phyloP scores from a whole-genome alignment of 805 yeast species.

The Saccharomycopsis sp. region DNA sequence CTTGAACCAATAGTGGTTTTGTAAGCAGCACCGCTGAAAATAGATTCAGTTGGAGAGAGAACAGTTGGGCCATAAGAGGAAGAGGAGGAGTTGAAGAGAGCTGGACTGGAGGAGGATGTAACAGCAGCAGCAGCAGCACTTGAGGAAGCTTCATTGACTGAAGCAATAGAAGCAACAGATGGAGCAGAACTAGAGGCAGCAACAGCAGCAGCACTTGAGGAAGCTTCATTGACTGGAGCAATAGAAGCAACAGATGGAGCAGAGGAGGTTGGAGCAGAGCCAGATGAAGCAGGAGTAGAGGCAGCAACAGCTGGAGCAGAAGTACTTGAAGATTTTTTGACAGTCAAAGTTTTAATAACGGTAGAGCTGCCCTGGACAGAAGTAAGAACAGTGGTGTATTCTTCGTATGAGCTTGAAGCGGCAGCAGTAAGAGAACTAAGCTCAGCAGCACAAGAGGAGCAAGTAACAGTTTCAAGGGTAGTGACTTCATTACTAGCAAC shows the following conservation, averaged over 20 bases:
- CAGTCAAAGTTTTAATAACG: too few species aligned
- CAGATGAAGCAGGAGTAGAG: constrained; percentile 1
- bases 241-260: background rate
- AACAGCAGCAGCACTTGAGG: background rate
- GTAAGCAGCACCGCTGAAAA: background rate
- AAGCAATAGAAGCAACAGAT: background rate
- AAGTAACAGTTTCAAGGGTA: too few species aligned
- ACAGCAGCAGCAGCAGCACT: background rate
- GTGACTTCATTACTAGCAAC: too few species aligned
- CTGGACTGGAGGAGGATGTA: background rate
- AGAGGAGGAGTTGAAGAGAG: background rate
- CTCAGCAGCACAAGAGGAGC: too few species aligned
- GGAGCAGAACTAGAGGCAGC: background rate
- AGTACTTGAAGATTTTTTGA: too few species aligned
- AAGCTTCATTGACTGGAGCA: background rate
- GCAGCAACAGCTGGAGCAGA: constrained; percentile 5
- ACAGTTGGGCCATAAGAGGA: background rate
- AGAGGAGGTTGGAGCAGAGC: background rate
- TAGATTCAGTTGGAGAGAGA: background rate
- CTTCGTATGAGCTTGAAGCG: background rate
- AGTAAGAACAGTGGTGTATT: background rate
- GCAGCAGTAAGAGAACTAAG: too few species aligned
- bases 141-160: background rate
- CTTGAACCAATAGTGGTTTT: background rate
- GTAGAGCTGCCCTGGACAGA: too few species aligned